Percentiles rank a stretch among this genome's conserved stretches.
phyloP scores from a whole-genome alignment of 2,329 filamentous ascomycete species.

The Neopestalotiopsis rosae region DNA sequence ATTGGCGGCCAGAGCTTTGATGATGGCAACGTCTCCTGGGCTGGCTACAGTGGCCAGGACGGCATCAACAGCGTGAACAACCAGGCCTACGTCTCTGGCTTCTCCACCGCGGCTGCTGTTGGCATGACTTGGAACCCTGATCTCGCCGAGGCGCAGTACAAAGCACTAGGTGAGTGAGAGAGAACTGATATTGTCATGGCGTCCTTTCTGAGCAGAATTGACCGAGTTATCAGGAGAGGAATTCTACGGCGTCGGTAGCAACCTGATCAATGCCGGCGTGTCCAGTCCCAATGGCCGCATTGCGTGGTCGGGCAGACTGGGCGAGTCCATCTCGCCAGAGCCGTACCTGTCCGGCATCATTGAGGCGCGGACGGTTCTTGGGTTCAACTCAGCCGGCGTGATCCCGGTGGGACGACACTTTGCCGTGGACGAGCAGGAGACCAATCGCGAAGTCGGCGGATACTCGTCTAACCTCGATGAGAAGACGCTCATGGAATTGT shows the following conservation, averaged over 20 bases:
- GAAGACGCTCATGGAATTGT: conserved; percentile 31
- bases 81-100: conserved; percentile 26
- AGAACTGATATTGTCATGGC: no score
- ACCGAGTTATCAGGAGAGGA: not conserved
- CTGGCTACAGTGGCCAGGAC: conserved; percentile 17
- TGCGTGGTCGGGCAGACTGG: not conserved
- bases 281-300: conserved; percentile 20
- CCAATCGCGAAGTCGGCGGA: conserved; percentile 18
- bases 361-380: conserved; percentile 6
- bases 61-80: conserved; percentile 22
- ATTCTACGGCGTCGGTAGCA: conserved; percentile 15
- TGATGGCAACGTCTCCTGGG: conserved; percentile 4
- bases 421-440: conserved; percentile 24
- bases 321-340: conserved; percentile 4
- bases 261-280: conserved; percentile 22
- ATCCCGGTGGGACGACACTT: conserved; percentile 16
- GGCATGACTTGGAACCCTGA: conserved; percentile 27
- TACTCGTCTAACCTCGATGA: conserved; percentile 28
- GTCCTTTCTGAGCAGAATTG: no score
- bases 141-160: conserved; percentile 23
- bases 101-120: conserved; percentile 24
- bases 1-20: not conserved
- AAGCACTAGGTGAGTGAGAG: conserved; percentile 20
- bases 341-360: conserved; percentile 15
- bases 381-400: conserved; percentile 18